Conservation (phyloP, 768 basidiomycete genomes). For the Russula griseocarnosa region DNA sequence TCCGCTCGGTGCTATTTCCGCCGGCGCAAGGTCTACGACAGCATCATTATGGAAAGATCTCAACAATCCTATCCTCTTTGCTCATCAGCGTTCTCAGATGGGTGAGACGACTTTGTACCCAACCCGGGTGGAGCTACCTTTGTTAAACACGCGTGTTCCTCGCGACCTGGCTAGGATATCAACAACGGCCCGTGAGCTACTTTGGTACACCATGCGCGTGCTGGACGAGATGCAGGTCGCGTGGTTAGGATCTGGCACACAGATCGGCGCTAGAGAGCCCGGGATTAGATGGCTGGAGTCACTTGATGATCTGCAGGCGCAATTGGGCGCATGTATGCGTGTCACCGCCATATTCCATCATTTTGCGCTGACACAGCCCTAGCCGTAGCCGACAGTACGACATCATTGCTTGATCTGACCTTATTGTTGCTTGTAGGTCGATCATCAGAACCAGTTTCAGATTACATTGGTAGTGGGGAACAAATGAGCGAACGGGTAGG, state of each 20-base stretch:
- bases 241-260: constrained; percentile 70
- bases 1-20: constrained; percentile 53
- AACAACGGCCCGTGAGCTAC: constrained; percentile 63
- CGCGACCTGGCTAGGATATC: constrained; percentile 71
- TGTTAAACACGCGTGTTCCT: constrained; percentile 51
- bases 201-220: constrained; percentile 66
- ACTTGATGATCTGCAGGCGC: constrained; percentile 54
- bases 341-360: constrained; percentile 39
- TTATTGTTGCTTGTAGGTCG: constrained; percentile 65
- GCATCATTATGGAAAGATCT: constrained; percentile 47
- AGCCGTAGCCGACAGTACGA: constrained; percentile 47
- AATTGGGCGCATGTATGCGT: constrained; percentile 53
- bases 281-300: constrained; percentile 70
- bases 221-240: constrained; percentile 65
- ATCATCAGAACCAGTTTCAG: constrained; percentile 62
- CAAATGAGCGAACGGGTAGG: constrained; percentile 78
- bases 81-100: constrained; percentile 40
- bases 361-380: not conserved
- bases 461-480: constrained; percentile 74
- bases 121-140: constrained; percentile 48
- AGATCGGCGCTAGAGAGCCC: constrained; percentile 63
- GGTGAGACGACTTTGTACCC: constrained; percentile 41
- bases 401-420: constrained; percentile 69
- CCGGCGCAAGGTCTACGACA: constrained; percentile 35
- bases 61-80: constrained; percentile 45